Evolutionary conservation across 495 filamentous ascomycete species (phyloP).

Genomic region (Annulohypoxylon maeteangense): DNA sequence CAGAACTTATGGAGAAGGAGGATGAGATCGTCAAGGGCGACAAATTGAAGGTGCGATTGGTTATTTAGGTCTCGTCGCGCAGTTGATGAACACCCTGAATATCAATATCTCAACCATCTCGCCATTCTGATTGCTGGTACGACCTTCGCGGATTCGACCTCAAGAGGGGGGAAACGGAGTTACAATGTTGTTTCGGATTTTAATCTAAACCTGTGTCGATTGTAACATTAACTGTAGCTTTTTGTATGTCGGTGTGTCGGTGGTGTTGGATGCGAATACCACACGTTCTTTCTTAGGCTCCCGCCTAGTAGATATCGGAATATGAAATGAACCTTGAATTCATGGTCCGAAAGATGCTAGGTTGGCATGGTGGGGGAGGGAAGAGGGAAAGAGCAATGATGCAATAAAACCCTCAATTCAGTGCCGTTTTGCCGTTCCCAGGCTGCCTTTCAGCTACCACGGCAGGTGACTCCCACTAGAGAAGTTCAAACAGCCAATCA

Average conservation of each 20-base stretch:
- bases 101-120: background rate
- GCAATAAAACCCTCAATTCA: background rate
- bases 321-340: background rate
- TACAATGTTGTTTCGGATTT: background rate
- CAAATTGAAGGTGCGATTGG: slow-evolving; percentile 58
- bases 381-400: background rate
- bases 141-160: background rate
- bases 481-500: background rate
- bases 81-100: background rate
- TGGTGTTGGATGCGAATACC: too few species aligned
- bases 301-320: too few species aligned
- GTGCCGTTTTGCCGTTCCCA: background rate
- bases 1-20: slow-evolving; percentile 54
- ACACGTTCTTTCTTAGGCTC: too few species aligned
- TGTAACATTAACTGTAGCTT: background rate
- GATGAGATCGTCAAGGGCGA: slow-evolving; percentile 60
- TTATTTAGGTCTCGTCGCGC: slow-evolving; percentile 29
- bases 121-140: background rate
- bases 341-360: background rate
- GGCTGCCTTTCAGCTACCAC: background rate
- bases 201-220: background rate
- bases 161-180: background rate
- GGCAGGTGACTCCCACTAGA: background rate
- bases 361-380: background rate
- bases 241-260: too few species aligned